A percentile compares a stretch with the other conserved stretches of the same genome.
phyloP scores from a whole-genome alignment of 805 yeast genomes.

The Debaryomyces tyrocola region DNA sequence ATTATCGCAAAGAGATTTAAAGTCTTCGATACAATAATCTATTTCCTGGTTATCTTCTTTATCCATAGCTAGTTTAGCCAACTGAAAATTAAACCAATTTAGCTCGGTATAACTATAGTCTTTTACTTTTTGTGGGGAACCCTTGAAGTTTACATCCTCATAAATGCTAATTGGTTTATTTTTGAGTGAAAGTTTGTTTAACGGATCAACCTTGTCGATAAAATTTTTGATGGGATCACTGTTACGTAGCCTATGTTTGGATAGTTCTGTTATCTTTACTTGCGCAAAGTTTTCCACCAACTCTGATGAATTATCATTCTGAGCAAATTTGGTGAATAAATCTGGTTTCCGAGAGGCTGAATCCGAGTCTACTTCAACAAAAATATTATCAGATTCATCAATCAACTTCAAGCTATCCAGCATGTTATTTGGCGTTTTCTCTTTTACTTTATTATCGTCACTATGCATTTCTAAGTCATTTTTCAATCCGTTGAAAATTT shows the following conservation, averaged over 20 bases:
- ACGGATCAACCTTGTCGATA: slow-evolving; percentile 44
- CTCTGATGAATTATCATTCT: slow-evolving; percentile 16
- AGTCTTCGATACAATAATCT: slow-evolving; percentile 16
- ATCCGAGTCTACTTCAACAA: slow-evolving; percentile 1
- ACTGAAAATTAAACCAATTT: slow-evolving; percentile 42
- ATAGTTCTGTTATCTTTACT: slow-evolving; percentile 23
- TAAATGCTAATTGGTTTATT: slow-evolving; percentile 39
- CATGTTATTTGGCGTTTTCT: background rate
- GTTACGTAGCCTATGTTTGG: slow-evolving; percentile 1
- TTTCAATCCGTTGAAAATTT: background rate
- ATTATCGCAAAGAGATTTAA: slow-evolving; percentile 8
- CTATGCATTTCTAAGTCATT: background rate
- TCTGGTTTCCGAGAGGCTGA: slow-evolving; percentile 4
- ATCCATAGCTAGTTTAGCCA: slow-evolving; percentile 20
- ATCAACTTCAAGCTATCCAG: background rate
- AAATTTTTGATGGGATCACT: slow-evolving; percentile 29
- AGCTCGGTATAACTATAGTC: slow-evolving; percentile 32
- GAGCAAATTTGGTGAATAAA: slow-evolving; percentile 7
- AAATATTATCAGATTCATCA: background rate
- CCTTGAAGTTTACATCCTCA: slow-evolving; percentile 33
- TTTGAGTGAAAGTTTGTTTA: slow-evolving; percentile 31
- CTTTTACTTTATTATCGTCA: background rate
- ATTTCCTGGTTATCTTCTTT: slow-evolving; percentile 3
- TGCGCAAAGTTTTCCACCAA: slow-evolving; percentile 29
- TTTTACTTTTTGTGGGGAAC: slow-evolving; percentile 36